Conservation (phyloP, 768 basidiomycete genomes). For the Pisolithus tinctorius region DNA sequence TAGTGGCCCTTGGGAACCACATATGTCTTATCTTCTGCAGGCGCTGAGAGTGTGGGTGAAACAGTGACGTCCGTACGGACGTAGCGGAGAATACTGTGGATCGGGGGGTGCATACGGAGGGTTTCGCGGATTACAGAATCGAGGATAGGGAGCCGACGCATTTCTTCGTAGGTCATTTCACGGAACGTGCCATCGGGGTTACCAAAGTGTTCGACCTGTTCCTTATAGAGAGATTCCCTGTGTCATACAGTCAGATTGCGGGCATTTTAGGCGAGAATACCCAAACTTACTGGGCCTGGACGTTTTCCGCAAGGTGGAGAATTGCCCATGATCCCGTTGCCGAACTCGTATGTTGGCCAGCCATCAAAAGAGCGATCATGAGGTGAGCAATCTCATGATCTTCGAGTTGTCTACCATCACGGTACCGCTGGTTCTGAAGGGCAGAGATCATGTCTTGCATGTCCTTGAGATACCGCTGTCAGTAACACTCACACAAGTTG, state of each 20-base stretch:
- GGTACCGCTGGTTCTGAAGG: slow-evolving; percentile 78
- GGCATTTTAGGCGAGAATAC: neutral
- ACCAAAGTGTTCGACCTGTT: slow-evolving; percentile 80
- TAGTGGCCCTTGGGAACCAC: slow-evolving; percentile 87
- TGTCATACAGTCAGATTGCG: neutral
- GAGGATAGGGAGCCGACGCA: slow-evolving; percentile 75
- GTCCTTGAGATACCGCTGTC: slow-evolving; percentile 34
- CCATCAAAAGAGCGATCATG: slow-evolving; percentile 98
- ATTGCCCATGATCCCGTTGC: slow-evolving; percentile 88
- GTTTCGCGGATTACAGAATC: slow-evolving; percentile 92
- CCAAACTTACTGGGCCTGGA: slow-evolving; percentile 61
- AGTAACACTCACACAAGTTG: neutral
- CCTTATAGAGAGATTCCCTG: slow-evolving; percentile 80
- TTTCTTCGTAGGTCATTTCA: slow-evolving; percentile 78
- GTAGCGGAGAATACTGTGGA: slow-evolving; percentile 92
- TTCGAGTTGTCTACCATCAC: slow-evolving; percentile 64
- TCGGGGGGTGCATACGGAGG: slow-evolving; percentile 87
- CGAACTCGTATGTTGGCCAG: slow-evolving; percentile 97
- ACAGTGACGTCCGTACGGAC: slow-evolving; percentile 82
- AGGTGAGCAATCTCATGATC: slow-evolving; percentile 97
- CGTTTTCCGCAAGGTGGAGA: slow-evolving; percentile 75
- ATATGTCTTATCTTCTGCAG: slow-evolving; percentile 66
- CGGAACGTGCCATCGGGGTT: slow-evolving; percentile 76
- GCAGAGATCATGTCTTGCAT: slow-evolving; percentile 92
- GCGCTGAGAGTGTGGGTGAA: slow-evolving; percentile 73